phyloP scores from a whole-genome alignment of 2,329 filamentous ascomycete genomes.

The Acrocalymma vagum region DNA sequence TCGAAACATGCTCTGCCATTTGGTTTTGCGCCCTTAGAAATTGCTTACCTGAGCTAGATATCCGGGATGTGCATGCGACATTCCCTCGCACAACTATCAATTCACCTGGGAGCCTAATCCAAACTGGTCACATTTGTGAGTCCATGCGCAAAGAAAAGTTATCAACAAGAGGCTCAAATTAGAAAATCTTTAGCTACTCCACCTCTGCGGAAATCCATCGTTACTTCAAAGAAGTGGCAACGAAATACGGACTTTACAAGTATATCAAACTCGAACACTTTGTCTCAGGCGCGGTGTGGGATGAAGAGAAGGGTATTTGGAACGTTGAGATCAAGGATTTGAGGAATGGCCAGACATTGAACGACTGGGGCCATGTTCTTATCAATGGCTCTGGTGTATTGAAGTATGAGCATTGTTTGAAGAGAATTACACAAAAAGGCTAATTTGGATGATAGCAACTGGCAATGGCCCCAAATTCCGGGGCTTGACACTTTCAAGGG shows the following conservation, averaged over 20 bases:
- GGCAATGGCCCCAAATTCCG: slow-evolving; percentile 49
- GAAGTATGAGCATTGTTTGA: not conserved
- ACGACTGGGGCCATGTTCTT: slow-evolving; percentile 1
- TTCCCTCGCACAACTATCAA: slow-evolving; percentile 30
- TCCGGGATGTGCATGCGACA: slow-evolving; percentile 5
- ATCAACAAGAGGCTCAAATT: no score
- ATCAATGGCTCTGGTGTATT: slow-evolving; percentile 3
- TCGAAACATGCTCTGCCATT: no score
- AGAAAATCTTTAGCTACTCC: slow-evolving; percentile 48
- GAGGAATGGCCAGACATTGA: not conserved
- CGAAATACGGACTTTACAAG: not conserved
- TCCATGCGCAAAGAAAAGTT: no score
- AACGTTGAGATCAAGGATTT: not conserved
- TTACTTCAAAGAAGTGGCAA: slow-evolving; percentile 53
- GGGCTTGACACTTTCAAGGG: slow-evolving; percentile 48
- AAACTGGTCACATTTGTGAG: slow-evolving; percentile 36
- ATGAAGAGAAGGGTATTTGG: slow-evolving; percentile 1
- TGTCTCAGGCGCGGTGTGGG: slow-evolving; percentile 1
- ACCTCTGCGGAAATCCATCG: slow-evolving; percentile 54
- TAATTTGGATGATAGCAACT: slow-evolving; percentile 14
- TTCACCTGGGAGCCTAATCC: slow-evolving; percentile 57
- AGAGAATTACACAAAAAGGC: not conserved
- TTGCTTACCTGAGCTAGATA: not conserved
- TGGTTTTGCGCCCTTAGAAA: no score
- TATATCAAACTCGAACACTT: not conserved